Base-by-base conservation (phyloP, 148 eudicot genomes). In the Diospyros lotus region DNA sequence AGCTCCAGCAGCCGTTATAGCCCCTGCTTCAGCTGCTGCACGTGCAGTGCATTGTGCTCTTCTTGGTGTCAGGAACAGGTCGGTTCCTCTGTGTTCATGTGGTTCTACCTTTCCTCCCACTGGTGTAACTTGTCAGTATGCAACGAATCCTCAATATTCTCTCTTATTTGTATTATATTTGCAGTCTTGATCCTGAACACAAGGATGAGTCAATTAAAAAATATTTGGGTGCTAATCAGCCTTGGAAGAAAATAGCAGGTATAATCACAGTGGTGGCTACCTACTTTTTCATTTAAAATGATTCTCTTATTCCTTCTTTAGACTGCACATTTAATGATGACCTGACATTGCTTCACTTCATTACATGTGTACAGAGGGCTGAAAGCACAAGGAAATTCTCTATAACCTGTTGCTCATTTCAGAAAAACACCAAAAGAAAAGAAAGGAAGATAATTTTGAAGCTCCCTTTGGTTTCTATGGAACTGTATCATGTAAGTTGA, bases 1-100 rank as follows among this genome's bases (percentile, higher is more conserved):
- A 67, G 94, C 93, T 63, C 98, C 98, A 60, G 98, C 84, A 54
- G 98, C 98, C n/a, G 94, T 89, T 71, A 78, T 92, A 64, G 92
- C 94, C 72, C 98, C 98, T 59, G 98, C 90, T 79, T 86, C 97
- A 81, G 97, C 96, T 81, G 85, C 96, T 81, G 98, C 91, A 72
- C 90, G 93, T 79, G 98, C 98, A 74, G 38, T 87, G 56, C 96
- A 83, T 79, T 88, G 84, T 80, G 94, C 94, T 77, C 84, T 95
- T 83, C 88, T 92, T 86, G 97, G 98, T 72, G 86, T 95, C 63
- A 90, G 97, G 76, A 95, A 95, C 77, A 89, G 96, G 98, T 94
- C 39, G 28, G 60, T 40, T 39, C 58, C 6, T 68, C 51, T 17
- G 58, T 63, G 44, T 55, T 67, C 66, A 18, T 18, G 28, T 10